phyloP scores from a whole-genome alignment of 2,329 filamentous ascomycete species.

The Dothiorella sarmentorum region DNA sequence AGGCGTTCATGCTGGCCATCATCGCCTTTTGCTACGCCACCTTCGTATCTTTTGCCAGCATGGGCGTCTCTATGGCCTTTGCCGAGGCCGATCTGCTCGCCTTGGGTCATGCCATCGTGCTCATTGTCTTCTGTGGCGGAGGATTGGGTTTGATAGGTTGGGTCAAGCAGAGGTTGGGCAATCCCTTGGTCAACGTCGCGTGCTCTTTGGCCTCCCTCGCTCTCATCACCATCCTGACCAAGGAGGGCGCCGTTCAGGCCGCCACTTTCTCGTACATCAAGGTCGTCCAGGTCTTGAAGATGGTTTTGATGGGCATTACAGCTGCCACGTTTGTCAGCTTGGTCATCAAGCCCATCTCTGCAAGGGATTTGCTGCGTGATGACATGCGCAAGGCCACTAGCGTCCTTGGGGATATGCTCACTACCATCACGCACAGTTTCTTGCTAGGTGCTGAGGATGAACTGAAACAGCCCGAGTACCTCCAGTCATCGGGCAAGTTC shows the following conservation, averaged over 20 bases:
- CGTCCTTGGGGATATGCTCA: conserved; percentile 75
- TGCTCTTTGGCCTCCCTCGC: conserved; percentile 84
- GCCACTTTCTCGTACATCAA: conserved; percentile 79
- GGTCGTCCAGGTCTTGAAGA: conserved; percentile 64
- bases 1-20: conserved; percentile 70
- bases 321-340: conserved; percentile 56
- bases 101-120: conserved; percentile 73
- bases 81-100: conserved; percentile 63
- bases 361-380: conserved; percentile 67
- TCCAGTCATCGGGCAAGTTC: conserved; percentile 60
- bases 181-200: conserved; percentile 77
- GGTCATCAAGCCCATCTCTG: conserved; percentile 73
- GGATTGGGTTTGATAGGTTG: conserved; percentile 85
- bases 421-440: conserved; percentile 78
- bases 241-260: conserved; percentile 81
- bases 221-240: conserved; percentile 85
- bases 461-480: conserved; percentile 63
- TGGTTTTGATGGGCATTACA: conserved; percentile 56
- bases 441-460: conserved; percentile 79
- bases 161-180: conserved; percentile 76
- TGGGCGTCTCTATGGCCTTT: conserved; percentile 82
- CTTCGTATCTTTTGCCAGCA: conserved; percentile 74
- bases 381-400: conserved; percentile 72
- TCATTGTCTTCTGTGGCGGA: conserved; percentile 80
- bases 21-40: conserved; percentile 76